phyloP scores from a whole-genome alignment of 208 protist species.

The Trypanosoma scelopori region DNA sequence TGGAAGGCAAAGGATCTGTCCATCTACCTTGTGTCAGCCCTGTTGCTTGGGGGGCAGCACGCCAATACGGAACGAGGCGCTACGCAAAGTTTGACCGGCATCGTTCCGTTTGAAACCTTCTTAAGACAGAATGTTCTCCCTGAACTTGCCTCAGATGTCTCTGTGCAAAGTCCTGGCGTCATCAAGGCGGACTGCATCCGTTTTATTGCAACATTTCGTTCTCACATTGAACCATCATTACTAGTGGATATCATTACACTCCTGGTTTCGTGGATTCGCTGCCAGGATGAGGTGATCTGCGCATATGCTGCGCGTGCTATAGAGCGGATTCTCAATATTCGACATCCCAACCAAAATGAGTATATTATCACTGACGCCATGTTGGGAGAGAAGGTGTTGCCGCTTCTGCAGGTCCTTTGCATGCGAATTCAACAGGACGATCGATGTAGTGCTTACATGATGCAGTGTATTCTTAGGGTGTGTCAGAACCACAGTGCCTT shows the following conservation, averaged over 20 bases:
- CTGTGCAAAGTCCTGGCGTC: conserved; percentile 62
- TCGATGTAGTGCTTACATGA: conserved; percentile 87
- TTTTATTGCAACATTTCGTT: conserved; percentile 94
- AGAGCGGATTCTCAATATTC: conserved; percentile 87
- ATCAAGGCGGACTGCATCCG: conserved; percentile 96
- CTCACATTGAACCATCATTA: conserved; percentile 57
- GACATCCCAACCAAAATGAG: conserved; percentile 32
- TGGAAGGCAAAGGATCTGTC: conserved; percentile 96
- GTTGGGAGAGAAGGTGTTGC: conserved; percentile 47
- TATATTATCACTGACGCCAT: conserved; percentile 42
- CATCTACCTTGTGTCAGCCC: conserved; percentile 94
- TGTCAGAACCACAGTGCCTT: conserved; percentile 45
- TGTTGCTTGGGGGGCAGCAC: conserved; percentile 78
- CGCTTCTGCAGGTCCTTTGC: conserved; percentile 90
- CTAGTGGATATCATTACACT: conserved; percentile 61
- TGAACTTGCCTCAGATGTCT: conserved; percentile 68
- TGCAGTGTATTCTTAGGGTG: conserved; percentile 91
- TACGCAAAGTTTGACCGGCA: conserved; percentile 49
- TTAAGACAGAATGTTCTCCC: conserved; percentile 82
- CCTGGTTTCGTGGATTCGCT: conserved; percentile 68
- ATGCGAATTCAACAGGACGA: conserved; percentile 40
- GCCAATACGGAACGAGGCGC: conserved; percentile 60
- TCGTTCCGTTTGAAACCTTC: conserved; percentile 91
- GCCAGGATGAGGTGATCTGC: conserved; percentile 79
- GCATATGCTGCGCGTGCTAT: conserved; percentile 94